Evolutionary conservation across 139 green algal species (phyloP), one percentile per base, ranked within the genome.

Genomic region (Zygnema circumcarinatum): DNA sequence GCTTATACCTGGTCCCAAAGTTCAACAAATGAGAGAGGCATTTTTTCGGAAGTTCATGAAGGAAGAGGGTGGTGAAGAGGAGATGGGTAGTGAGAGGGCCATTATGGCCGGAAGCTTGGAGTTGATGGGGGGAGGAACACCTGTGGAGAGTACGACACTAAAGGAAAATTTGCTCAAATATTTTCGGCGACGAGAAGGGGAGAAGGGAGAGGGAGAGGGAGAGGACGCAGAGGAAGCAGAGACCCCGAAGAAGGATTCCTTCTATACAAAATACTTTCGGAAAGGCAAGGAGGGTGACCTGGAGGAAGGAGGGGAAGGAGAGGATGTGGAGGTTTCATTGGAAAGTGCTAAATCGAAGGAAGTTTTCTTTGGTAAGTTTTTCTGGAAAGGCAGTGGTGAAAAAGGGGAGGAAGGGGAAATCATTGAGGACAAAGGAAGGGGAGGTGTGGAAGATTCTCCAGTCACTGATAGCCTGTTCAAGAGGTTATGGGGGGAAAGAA

Each of bases 181-280:
- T 41, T 78, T 78, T 41, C 69, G 69, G 11, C 69, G 69, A 11
- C 3, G 16, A 39, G 69, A 39, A 41, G 69, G 69, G 7, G 69
- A 41, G 69, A 39, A 78, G 69, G 69, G 36, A 16, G 35, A 52
- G 16, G 69, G 69, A 20, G 69, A 78, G 69, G 69, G 36, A 41
- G 69, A 78, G 3, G 69, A 78, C 3, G 16, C 35, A 39, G 69
- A 78, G 16, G 69, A 78, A 41, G 69, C 3, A 11, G 69, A 78
- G 16, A 11, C 16, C 36, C 16, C 3, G 7, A 41, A 16, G 16
- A 78, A 78, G 16, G 69, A 78, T 39, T 41, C 36, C 11, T 78
- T 78, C 16, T 78, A 52, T 78, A 41, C 69, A 22, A 78, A 78
- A 16, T 78, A 78, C 69, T 78, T 78, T 78, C 35, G 69, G 75